Percentiles rank a stretch among this genome's conserved stretches.
Evolutionary conservation across 495 filamentous ascomycete genomes (phyloP).

Genomic region (Penicillium argentinense): DNA sequence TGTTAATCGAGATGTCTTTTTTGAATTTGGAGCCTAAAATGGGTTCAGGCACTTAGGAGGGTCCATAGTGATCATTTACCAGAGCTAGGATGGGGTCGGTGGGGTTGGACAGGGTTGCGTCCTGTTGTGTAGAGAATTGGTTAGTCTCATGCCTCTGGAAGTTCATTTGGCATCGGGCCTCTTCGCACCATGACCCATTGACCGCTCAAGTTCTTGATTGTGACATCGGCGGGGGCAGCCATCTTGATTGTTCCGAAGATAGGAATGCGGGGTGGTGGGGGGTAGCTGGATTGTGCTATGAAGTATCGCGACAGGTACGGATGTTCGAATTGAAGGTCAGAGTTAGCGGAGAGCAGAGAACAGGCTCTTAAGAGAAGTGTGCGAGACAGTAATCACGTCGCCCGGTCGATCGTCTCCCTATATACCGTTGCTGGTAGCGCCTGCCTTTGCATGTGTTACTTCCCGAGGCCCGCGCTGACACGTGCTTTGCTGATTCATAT

Average conservation of each 20-base stretch:
- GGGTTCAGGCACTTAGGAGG: neutral
- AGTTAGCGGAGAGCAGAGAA: neutral
- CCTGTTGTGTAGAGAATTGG: slow-evolving; percentile 49
- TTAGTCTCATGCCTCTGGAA: neutral
- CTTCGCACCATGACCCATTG: slow-evolving; percentile 73
- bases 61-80: slow-evolving; percentile 32
- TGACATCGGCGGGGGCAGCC: slow-evolving; percentile 77
- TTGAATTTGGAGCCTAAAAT: neutral
- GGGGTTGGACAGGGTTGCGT: slow-evolving; percentile 73
- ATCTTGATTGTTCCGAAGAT: slow-evolving; percentile 60
- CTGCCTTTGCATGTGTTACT: slow-evolving; percentile 14
- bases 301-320: slow-evolving; percentile 1
- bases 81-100: slow-evolving; percentile 70
- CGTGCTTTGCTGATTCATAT: slow-evolving; percentile 22
- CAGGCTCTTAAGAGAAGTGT: neutral
- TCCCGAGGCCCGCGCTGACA: slow-evolving; percentile 27
- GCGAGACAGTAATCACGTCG: neutral
- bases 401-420: slow-evolving; percentile 8
- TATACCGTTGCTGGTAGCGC: slow-evolving; percentile 6
- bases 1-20: slow-evolving; percentile 12
- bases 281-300: neutral
- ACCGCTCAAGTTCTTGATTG: slow-evolving; percentile 71
- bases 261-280: slow-evolving; percentile 9
- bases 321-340: neutral
- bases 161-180: neutral